Percentiles rank a stretch among this genome's conserved stretches.
Conservation (phyloP, 768 basidiomycete species). For the Scleroderma citrinum region DNA sequence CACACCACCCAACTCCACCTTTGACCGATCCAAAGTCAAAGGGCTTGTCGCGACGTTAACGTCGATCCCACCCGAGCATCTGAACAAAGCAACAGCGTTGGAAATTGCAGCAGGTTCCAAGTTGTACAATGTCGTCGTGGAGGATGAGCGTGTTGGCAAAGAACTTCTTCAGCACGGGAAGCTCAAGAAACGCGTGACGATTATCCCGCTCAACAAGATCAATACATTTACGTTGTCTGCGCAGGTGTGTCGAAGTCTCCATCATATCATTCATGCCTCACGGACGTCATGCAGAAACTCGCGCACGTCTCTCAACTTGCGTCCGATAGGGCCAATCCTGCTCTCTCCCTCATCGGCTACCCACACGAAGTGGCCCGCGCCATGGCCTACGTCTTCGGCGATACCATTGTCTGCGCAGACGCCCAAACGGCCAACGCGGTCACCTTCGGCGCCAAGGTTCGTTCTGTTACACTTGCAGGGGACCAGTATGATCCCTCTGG, state of each 20-base stretch:
- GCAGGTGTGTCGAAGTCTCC: slow-evolving; percentile 33
- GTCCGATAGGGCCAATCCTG: slow-evolving; percentile 75
- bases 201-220: slow-evolving; percentile 94
- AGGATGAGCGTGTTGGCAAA: slow-evolving; percentile 85
- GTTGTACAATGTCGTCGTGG: slow-evolving; percentile 90
- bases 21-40: slow-evolving; percentile 83
- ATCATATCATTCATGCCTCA: not conserved
- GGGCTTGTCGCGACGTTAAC: slow-evolving; percentile 91
- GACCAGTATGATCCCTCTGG: slow-evolving; percentile 97
- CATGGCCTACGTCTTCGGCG: slow-evolving; percentile 90
- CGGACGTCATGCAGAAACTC: slow-evolving; percentile 56
- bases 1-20: slow-evolving; percentile 64
- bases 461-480: slow-evolving; percentile 89
- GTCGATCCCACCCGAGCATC: slow-evolving; percentile 60
- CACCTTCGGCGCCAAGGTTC: slow-evolving; percentile 68
- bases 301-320: slow-evolving; percentile 64
- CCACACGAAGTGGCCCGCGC: slow-evolving; percentile 76
- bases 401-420: slow-evolving; percentile 88
- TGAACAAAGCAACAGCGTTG: slow-evolving; percentile 79
- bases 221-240: slow-evolving; percentile 48
- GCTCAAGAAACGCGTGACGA: slow-evolving; percentile 83
- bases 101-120: slow-evolving; percentile 89
- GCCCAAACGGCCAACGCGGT: slow-evolving; percentile 80
- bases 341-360: slow-evolving; percentile 86
- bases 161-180: slow-evolving; percentile 71